Percentiles rank a stretch among this genome's conserved stretches.
These are phyloP conservation scores for Phoma sp. DNA, from an alignment of 2,329 filamentous ascomycete genomes.

Conservation along the genomic window DNA sequence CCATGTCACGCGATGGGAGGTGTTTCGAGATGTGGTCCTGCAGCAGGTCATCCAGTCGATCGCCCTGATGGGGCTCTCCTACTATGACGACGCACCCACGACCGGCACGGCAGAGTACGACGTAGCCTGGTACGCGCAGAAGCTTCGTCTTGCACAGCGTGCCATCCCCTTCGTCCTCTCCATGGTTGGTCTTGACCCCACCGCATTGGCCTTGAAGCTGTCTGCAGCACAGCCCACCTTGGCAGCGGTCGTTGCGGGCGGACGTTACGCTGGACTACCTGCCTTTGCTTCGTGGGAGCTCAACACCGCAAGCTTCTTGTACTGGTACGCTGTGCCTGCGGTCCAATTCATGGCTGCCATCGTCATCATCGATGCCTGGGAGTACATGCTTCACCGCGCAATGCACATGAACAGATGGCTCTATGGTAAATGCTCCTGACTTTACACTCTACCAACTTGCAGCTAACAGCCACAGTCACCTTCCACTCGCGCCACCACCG, in stretches of 20 bases:
- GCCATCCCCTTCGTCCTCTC: conserved; percentile 76
- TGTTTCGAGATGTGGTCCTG: conserved; percentile 87
- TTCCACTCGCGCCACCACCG: conserved; percentile 97
- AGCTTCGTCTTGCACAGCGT: conserved; percentile 79
- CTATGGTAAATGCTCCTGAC: conserved; percentile 72
- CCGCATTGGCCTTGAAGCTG: conserved; percentile 77
- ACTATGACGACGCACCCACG: conserved; percentile 76
- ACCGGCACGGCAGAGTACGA: conserved; percentile 84
- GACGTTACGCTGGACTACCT: conserved; percentile 78
- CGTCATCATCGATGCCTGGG: conserved; percentile 89
- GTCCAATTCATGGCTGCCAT: conserved; percentile 80
- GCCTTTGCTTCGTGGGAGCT: conserved; percentile 88
- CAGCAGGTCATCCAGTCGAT: conserved; percentile 90
- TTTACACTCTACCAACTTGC: background rate
- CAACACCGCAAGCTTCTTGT: conserved; percentile 74
- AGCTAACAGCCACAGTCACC: conserved; percentile 62
- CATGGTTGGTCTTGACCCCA: conserved; percentile 77
- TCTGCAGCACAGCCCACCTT: conserved; percentile 74
- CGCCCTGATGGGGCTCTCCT: conserved; percentile 71
- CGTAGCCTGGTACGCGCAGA: conserved; percentile 86
- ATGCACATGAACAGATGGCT: conserved; percentile 99
- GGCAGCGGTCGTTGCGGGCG: conserved; percentile 78
- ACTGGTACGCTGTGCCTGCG: conserved; percentile 77
- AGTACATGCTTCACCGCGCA: conserved; percentile 93
- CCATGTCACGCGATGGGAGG: conserved; percentile 82